phyloP scores from a whole-genome alignment of 192 early-diverging fungal species.

The Backusella tuberculispora region DNA sequence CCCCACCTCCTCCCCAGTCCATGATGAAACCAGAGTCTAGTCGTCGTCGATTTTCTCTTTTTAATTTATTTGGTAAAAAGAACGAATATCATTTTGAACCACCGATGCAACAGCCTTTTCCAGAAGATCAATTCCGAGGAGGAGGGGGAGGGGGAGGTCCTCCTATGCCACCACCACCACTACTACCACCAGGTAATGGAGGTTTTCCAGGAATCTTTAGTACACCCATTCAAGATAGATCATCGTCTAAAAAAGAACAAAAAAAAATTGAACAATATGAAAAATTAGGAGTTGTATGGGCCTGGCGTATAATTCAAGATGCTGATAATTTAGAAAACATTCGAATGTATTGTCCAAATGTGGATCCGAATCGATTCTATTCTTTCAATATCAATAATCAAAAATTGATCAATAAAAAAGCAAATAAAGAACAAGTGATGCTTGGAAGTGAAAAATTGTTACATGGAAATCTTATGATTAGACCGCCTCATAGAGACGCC shows the following conservation, averaged over 20 bases:
- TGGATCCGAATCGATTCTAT: neutral
- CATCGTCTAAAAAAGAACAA: neutral
- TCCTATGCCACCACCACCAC: neutral
- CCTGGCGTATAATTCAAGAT: neutral
- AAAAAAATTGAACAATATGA: slow-evolving; percentile 5
- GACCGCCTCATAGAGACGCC: neutral
- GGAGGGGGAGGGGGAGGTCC: neutral
- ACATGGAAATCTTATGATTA: neutral
- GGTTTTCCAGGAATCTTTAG: neutral
- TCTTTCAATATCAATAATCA: slow-evolving; percentile 1
- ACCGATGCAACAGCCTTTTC: neutral
- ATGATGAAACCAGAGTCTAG: slow-evolving; percentile 2
- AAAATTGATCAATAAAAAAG: neutral
- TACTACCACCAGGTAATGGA: no score
- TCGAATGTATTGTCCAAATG: neutral
- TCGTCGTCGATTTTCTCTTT: neutral
- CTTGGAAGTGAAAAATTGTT: neutral
- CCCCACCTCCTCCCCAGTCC: neutral
- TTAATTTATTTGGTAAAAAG: slow-evolving; percentile 9
- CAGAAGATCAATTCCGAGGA: neutral
- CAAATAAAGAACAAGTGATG: neutral
- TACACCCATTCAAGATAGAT: neutral
- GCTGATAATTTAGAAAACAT: neutral
- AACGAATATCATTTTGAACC: slow-evolving; percentile 4
- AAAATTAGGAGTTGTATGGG: neutral